A percentile compares a stretch with the other conserved stretches of the same genome.
These are phyloP conservation scores for Pezicula radicicola DNA, from an alignment of 2,329 filamentous ascomycete genomes.

Conservation along the genomic window DNA sequence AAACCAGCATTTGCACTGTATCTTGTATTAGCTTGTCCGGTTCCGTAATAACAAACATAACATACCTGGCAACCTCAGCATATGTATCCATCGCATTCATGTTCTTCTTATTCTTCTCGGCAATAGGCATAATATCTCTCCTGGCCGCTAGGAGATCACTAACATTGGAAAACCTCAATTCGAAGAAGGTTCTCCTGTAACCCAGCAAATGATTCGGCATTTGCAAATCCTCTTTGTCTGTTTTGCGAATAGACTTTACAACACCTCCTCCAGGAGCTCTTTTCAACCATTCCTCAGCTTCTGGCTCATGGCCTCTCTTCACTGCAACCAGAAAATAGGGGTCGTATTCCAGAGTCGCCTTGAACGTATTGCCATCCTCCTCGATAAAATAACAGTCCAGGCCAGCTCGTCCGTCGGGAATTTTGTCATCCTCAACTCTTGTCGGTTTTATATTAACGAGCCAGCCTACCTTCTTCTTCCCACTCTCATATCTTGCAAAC, in stretches of 20 bases:
- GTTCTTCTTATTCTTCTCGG: conserved; percentile 94
- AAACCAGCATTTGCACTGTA: conserved; percentile 73
- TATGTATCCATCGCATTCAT: conserved; percentile 98
- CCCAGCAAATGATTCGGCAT: conserved; percentile 96
- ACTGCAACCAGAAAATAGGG: conserved; percentile 94
- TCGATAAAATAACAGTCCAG: conserved; percentile 98
- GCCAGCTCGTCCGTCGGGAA: conserved; percentile 80
- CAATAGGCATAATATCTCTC: conserved; percentile 81
- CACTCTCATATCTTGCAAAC: conserved; percentile 87
- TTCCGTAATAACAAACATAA: conserved; percentile 14
- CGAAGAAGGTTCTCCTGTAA: conserved; percentile 82
- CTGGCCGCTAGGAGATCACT: conserved; percentile 80
- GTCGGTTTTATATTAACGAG: conserved; percentile 94
- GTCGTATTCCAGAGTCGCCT: conserved; percentile 93
- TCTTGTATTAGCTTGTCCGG: conserved; percentile 13
- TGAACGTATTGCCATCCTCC: conserved; percentile 81
- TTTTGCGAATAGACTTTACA: conserved; percentile 70
- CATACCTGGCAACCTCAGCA: conserved; percentile 87
- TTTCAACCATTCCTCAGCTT: conserved; percentile 95
- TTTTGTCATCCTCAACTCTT: conserved; percentile 77
- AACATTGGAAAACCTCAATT: conserved; percentile 85
- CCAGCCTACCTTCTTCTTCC: conserved; percentile 81
- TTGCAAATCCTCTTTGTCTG: conserved; percentile 89
- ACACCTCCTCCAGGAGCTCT: conserved; percentile 74
- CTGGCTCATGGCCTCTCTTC: conserved; percentile 81